Evolutionary conservation across 495 filamentous ascomycete genomes (phyloP), one percentile per base, ranked within the genome.

Genomic region (Aspergillus ostianus): DNA sequence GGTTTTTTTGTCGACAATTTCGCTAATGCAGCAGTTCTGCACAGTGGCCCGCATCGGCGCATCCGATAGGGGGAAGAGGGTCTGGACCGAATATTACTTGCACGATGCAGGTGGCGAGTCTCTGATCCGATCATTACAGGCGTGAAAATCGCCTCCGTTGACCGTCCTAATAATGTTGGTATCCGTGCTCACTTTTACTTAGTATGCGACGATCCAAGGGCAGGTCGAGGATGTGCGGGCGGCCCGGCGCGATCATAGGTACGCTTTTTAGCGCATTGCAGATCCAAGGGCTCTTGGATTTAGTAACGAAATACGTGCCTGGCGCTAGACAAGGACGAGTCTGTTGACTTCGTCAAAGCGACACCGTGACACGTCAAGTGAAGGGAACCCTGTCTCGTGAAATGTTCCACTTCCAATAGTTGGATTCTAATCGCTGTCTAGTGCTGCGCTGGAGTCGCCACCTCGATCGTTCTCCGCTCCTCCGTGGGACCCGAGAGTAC

Each of bases 331-430:
- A 36, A 56, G 51, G 26, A 58, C 12, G 19, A 21, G 32, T 46
- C 49, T 10, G 64, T 68, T 47, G 58, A 68, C 56, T 49, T 68
- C 30, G 51, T 65, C 3, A 61, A 57, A 45, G 66, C 60, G 12
- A 63, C 60, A 0, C 56, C n/a, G n/a, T n/a, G n/a, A n/a, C n/a
- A n/a, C n/a, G n/a, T n/a, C n/a, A n/a, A n/a, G 62, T 26, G 46
- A 49, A 19, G 53, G 57, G 21, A 51, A 55, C 20, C 60, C 55
- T n/a, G 56, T 68, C 36, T 17, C 36, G 36, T 15, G 36, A 41
- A 41, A 41, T 15, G 2, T 15, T 41, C 36, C 13, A 4, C 36
- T 17, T 32, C 29, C 29, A 32, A 4, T 17, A 41, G 13, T 41
- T 41, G 18, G 47, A 48, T 46, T 19, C 20, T 15, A 12, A 30